phyloP scores from a whole-genome alignment of 2,329 filamentous ascomycete species.

The Penicillium oxalicum region DNA sequence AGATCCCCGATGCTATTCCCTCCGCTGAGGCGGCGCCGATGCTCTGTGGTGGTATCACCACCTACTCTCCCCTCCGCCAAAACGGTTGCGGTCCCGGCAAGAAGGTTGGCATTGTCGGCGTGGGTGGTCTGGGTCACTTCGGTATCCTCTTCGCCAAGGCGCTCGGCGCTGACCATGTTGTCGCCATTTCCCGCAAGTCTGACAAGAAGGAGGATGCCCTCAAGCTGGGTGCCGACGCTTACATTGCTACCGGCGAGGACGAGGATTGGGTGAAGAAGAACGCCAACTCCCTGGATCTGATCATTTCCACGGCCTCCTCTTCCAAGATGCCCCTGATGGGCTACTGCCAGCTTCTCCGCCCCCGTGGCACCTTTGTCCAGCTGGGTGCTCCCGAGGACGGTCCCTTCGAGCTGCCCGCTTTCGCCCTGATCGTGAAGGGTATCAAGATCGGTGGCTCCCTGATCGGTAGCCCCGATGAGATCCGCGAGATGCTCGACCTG shows the following conservation, averaged over 20 bases:
- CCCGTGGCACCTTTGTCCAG: slow-evolving; percentile 47
- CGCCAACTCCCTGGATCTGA: slow-evolving; percentile 47
- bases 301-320: slow-evolving; percentile 51
- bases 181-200: slow-evolving; percentile 48
- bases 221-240: slow-evolving; percentile 50
- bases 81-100: slow-evolving; percentile 65
- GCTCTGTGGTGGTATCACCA: slow-evolving; percentile 70
- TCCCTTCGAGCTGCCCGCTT: slow-evolving; percentile 49
- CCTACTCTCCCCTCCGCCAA: slow-evolving; percentile 61
- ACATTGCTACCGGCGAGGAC: slow-evolving; percentile 53
- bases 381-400: slow-evolving; percentile 60
- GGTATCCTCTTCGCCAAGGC: slow-evolving; percentile 64
- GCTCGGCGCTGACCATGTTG: slow-evolving; percentile 54
- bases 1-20: slow-evolving; percentile 47
- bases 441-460: slow-evolving; percentile 45
- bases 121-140: slow-evolving; percentile 68
- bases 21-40: slow-evolving; percentile 57
- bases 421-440: slow-evolving; percentile 49
- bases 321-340: slow-evolving; percentile 35
- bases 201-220: slow-evolving; percentile 49
- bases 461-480: slow-evolving; percentile 37
- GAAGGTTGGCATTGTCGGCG: slow-evolving; percentile 62
- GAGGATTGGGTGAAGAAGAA: slow-evolving; percentile 47
- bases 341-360: slow-evolving; percentile 15
- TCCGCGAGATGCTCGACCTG: slow-evolving; percentile 41